Conservation (phyloP, 2,329 filamentous ascomycete genomes). For the Bipolaris zeicola region DNA sequence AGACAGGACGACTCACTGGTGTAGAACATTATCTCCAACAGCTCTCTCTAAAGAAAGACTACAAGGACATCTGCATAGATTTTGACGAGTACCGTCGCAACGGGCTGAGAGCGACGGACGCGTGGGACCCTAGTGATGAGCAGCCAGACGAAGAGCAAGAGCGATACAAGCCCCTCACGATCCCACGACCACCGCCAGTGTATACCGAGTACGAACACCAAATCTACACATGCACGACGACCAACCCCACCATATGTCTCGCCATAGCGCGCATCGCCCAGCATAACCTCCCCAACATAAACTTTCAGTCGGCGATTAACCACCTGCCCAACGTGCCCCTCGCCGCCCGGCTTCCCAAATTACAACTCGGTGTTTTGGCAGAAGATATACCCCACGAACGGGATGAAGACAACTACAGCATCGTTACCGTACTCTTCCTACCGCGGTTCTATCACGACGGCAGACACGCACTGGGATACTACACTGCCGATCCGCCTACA, state of each 20-base stretch:
- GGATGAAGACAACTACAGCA: neutral
- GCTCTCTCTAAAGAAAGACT: neutral
- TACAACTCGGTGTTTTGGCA: constrained; percentile 1
- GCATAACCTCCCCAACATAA: constrained; percentile 22
- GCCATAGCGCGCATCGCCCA: constrained; percentile 30
- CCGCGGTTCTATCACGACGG: constrained; percentile 25
- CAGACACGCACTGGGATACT: constrained; percentile 24
- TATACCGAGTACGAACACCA: constrained; percentile 3
- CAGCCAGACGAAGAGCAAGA: neutral
- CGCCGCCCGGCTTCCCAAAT: constrained; percentile 5
- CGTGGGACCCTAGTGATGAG: neutral
- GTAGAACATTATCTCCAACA: constrained; percentile 15
- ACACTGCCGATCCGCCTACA: neutral
- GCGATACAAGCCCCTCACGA: neutral
- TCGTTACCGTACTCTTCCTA: constrained; percentile 19
- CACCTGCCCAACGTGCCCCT: constrained; percentile 28
- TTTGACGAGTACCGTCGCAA: neutral
- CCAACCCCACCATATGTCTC: constrained; percentile 25
- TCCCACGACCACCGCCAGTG: neutral
- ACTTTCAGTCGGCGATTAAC: constrained; percentile 23
- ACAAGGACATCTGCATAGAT: constrained; percentile 2
- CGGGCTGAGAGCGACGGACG: neutral
- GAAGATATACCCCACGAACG: neutral
- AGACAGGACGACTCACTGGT: neutral
- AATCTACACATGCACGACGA: constrained; percentile 25